Conservation (phyloP, 2,329 filamentous ascomycete species). For the Fusarium coffeatum region DNA sequence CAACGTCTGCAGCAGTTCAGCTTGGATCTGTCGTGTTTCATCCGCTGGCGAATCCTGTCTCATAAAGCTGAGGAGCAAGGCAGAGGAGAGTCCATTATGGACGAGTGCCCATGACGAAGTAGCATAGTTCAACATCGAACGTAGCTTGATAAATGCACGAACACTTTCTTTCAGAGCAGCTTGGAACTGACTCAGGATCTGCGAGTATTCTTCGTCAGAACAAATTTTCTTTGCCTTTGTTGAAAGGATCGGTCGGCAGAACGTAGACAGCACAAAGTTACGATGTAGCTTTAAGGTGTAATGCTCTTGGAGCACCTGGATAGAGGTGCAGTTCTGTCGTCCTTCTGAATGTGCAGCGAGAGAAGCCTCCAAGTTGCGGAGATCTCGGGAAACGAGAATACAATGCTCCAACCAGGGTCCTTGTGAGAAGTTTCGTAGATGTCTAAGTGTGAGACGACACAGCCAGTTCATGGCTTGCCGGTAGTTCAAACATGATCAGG, state of each 20-base stretch:
- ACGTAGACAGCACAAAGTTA: conserved; percentile 23
- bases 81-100: conserved; percentile 37
- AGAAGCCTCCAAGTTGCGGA: conserved; percentile 8
- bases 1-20: conserved; percentile 19
- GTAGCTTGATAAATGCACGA: conserved; percentile 25
- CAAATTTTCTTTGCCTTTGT: neutral
- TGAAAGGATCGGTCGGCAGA: conserved; percentile 30
- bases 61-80: conserved; percentile 32
- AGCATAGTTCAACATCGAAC: conserved; percentile 20
- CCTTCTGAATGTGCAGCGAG: conserved; percentile 1
- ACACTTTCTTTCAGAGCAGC: conserved; percentile 16
- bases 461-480: conserved; percentile 37
- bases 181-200: conserved; percentile 9
- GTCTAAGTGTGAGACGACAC: conserved; percentile 12
- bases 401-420: neutral
- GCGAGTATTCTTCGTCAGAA: neutral
- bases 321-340: conserved; percentile 11
- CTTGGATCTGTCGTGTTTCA: conserved; percentile 32
- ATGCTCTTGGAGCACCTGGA: conserved; percentile 30
- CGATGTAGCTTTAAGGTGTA: conserved; percentile 22
- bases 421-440: neutral
- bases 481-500: conserved; percentile 3
- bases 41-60: conserved; percentile 1
- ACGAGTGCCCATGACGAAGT: conserved; percentile 39
- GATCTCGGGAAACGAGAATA: neutral